These are phyloP conservation scores for Apophysomyces elegans DNA, from an alignment of 371 early-diverging fungal species.

Conservation along the genomic window DNA sequence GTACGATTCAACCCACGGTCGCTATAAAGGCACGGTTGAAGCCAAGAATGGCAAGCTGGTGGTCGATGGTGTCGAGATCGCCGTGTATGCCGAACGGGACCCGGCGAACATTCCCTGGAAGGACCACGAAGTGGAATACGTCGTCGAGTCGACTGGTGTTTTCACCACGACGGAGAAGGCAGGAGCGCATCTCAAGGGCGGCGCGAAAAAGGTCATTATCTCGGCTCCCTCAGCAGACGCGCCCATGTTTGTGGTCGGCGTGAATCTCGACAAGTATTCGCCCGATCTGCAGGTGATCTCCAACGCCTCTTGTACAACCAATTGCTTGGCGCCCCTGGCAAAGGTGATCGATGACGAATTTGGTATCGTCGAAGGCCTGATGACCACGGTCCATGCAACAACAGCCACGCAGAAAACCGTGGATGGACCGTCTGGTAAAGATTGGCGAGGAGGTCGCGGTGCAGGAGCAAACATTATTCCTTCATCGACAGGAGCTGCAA, in stretches of 20 bases:
- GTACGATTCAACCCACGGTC: conserved; percentile 99
- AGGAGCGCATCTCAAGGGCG: conserved; percentile 88
- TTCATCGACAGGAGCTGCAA: conserved; percentile 99
- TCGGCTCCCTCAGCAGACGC: conserved; percentile 96
- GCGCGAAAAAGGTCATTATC: conserved; percentile 98
- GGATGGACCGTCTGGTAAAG: conserved; percentile 97
- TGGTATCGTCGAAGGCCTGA: conserved; percentile 84
- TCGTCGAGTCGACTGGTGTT: conserved; percentile 99
- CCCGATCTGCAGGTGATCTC: conserved; percentile 87
- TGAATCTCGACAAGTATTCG: conserved; percentile 95
- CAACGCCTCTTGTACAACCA: conserved; percentile 99
- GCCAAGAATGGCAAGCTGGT: conserved; percentile 83
- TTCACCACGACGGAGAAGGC: conserved; percentile 96
- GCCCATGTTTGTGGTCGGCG: conserved; percentile 91
- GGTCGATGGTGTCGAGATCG: conserved; percentile 65
- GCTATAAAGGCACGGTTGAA: conserved; percentile 81
- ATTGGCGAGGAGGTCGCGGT: conserved; percentile 98
- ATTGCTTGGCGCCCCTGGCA: conserved; percentile 99
- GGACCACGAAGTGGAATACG: conserved; percentile 86
- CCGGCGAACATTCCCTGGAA: conserved; percentile 95
- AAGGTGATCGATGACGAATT: conserved; percentile 97
- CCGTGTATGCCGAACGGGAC: conserved; percentile 41
- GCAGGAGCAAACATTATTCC: conserved; percentile 99
- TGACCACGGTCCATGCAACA: conserved; percentile 99
- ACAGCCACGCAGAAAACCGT: conserved; percentile 99